Percentiles rank a stretch among this genome's conserved stretches.
Evolutionary conservation across 2,329 filamentous ascomycete genomes (phyloP).

Genomic region (Cladophialophora bantiana): DNA sequence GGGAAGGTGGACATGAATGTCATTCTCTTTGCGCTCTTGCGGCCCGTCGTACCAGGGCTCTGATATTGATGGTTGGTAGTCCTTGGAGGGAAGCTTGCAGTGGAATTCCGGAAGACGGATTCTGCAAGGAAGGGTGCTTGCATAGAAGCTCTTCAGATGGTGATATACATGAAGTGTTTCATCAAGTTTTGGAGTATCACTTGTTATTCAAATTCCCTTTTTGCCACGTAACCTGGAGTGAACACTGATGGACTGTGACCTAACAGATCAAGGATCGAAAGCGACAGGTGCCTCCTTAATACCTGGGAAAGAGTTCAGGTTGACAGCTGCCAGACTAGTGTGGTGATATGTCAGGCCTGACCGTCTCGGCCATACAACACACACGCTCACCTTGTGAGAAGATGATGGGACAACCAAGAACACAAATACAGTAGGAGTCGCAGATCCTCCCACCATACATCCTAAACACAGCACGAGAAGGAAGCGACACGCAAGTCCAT

Average conservation of each 20-base stretch:
- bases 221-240: neutral
- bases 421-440: conserved; percentile 13
- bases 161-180: neutral
- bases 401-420: conserved; percentile 9
- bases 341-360: conserved; percentile 11
- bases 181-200: neutral
- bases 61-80: neutral
- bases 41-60: neutral
- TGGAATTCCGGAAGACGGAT: conserved; percentile 12
- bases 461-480: neutral
- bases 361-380: neutral
- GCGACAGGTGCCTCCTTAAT: conserved; percentile 15
- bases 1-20: conserved; percentile 23
- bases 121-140: conserved; percentile 16
- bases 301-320: conserved; percentile 4
- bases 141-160: conserved; percentile 7
- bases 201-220: neutral
- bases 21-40: conserved; percentile 14
- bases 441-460: conserved; percentile 3
- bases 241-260: neutral
- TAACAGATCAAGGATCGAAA: neutral
- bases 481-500: conserved; percentile 3
- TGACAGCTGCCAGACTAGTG: conserved; percentile 2
- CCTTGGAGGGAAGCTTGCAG: neutral
- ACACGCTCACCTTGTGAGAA: conserved; percentile 7